Evolutionary conservation across 441 rosid species (phyloP).

Genomic region (Omphalea diandra): DNA sequence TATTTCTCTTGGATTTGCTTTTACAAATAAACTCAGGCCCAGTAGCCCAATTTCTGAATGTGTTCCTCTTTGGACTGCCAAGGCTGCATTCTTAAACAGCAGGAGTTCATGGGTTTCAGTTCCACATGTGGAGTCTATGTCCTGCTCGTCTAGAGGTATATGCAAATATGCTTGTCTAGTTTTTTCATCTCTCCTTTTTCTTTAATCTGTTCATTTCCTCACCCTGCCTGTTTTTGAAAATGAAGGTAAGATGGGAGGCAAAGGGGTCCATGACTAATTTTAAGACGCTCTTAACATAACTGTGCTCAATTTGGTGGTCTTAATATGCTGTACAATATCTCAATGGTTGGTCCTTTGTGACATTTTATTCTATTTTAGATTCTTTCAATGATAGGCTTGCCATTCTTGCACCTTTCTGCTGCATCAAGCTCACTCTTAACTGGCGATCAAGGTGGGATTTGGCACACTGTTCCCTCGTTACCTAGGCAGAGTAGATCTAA

Average conservation of each 20-base stretch:
- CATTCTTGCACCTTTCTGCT: slow-evolving; percentile 42
- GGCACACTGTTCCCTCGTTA: slow-evolving; percentile 32
- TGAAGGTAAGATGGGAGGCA: too few relatives aligned
- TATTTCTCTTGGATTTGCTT: slow-evolving; percentile 35
- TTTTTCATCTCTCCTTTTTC: background rate
- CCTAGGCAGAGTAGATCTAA: slow-evolving; percentile 33
- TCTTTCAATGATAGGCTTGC: slow-evolving; percentile 32
- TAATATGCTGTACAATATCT: too few relatives aligned
- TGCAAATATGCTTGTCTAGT: slow-evolving; percentile 17
- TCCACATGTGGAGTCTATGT: slow-evolving; percentile 35
- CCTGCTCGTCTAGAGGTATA: slow-evolving; percentile 38
- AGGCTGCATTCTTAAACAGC: slow-evolving; percentile 30
- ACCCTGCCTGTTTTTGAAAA: background rate
- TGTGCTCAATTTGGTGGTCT: background rate
- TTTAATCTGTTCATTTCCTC: background rate
- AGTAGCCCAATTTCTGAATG: slow-evolving; percentile 30
- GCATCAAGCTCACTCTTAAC: slow-evolving; percentile 45
- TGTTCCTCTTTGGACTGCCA: slow-evolving; percentile 31
- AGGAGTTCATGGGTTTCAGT: slow-evolving; percentile 39
- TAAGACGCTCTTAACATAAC: too few relatives aligned
- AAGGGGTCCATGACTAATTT: too few relatives aligned
- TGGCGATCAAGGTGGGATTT: slow-evolving; percentile 52
- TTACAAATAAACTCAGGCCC: slow-evolving; percentile 31
- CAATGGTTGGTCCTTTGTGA: too few relatives aligned
- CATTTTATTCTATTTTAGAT: slow-evolving; percentile 15